phyloP scores from a whole-genome alignment of 208 protist genomes.

The Trypanosoma rangeli region DNA sequence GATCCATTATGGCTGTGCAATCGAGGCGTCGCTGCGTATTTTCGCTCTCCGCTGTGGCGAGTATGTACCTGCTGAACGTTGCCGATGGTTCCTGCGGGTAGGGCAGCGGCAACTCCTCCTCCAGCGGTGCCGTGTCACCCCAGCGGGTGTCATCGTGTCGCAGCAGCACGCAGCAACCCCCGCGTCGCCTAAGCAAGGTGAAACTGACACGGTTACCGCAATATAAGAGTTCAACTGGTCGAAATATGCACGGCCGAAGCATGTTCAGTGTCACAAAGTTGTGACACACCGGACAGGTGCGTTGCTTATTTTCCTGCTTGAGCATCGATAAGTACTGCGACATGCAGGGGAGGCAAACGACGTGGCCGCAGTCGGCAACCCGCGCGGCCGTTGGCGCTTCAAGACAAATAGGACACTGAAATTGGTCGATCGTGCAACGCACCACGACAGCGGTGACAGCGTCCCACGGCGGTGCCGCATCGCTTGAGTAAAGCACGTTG shows the following conservation, averaged over 20 bases:
- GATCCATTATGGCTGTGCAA: slow-evolving; percentile 44
- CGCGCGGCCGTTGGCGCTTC: slow-evolving; percentile 61
- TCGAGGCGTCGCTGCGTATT: slow-evolving; percentile 48
- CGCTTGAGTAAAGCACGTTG: slow-evolving; percentile 55
- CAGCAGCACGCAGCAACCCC: slow-evolving; percentile 59
- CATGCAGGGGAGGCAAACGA: slow-evolving; percentile 80
- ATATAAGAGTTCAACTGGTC: slow-evolving; percentile 32
- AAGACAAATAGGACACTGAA: slow-evolving; percentile 86
- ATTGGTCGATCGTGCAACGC: slow-evolving; percentile 66
- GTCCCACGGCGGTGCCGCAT: slow-evolving; percentile 73
- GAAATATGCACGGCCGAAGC: slow-evolving; percentile 67
- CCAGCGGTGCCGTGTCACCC: not conserved
- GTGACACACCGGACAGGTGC: slow-evolving; percentile 80
- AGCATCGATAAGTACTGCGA: slow-evolving; percentile 62
- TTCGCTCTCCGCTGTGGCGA: slow-evolving; percentile 56
- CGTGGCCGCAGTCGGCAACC: slow-evolving; percentile 87
- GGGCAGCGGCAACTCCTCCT: slow-evolving; percentile 39
- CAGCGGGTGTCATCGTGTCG: slow-evolving; percentile 61
- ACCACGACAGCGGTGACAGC: slow-evolving; percentile 79
- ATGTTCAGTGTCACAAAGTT: slow-evolving; percentile 40
- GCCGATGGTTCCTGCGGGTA: slow-evolving; percentile 47
- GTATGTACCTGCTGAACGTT: slow-evolving; percentile 70
- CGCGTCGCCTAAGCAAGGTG: slow-evolving; percentile 61
- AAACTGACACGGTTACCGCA: slow-evolving; percentile 46
- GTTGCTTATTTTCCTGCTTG: slow-evolving; percentile 43